phyloP scores from a whole-genome alignment of 768 basidiomycete species.

The Boletus sp. region DNA sequence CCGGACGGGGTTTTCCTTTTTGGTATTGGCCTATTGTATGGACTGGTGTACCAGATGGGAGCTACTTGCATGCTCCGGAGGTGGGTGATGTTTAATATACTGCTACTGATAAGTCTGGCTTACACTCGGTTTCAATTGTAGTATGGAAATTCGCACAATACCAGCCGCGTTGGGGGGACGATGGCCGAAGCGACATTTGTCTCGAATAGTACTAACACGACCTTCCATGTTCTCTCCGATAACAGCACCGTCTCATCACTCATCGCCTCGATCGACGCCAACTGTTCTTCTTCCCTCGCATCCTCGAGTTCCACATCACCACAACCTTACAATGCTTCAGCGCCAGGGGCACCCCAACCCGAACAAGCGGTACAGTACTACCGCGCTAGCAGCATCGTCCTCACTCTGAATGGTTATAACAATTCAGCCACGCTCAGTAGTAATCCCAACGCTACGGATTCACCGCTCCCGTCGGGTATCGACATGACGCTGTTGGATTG shows the following conservation, averaged over 20 bases:
- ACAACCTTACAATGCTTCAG: slow-evolving; percentile 30
- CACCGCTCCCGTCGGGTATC: slow-evolving; percentile 52
- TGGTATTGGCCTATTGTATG: slow-evolving; percentile 65
- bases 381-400: slow-evolving; percentile 59
- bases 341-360: slow-evolving; percentile 35
- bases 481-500: slow-evolving; percentile 52
- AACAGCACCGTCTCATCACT: slow-evolving; percentile 46
- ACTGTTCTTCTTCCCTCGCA: slow-evolving; percentile 42
- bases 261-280: slow-evolving; percentile 39
- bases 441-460: slow-evolving; percentile 41
- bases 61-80: slow-evolving; percentile 41
- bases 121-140: slow-evolving; percentile 26
- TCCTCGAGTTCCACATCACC: slow-evolving; percentile 34
- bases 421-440: slow-evolving; percentile 49
- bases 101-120: not conserved
- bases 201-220: slow-evolving; percentile 39
- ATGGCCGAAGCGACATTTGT: slow-evolving; percentile 38
- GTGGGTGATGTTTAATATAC: slow-evolving; percentile 23
- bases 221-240: slow-evolving; percentile 49
- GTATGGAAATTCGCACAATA: slow-evolving; percentile 47
- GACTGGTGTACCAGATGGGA: slow-evolving; percentile 32
- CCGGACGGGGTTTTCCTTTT: slow-evolving; percentile 57
- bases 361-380: slow-evolving; percentile 68
- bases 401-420: slow-evolving; percentile 67
- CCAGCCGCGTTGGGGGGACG: slow-evolving; percentile 50